A percentile compares a stretch with the other conserved stretches of the same genome.
Conservation (phyloP, 1,284 basidiomycete species). For the Ceratobasidium sp. region DNA sequence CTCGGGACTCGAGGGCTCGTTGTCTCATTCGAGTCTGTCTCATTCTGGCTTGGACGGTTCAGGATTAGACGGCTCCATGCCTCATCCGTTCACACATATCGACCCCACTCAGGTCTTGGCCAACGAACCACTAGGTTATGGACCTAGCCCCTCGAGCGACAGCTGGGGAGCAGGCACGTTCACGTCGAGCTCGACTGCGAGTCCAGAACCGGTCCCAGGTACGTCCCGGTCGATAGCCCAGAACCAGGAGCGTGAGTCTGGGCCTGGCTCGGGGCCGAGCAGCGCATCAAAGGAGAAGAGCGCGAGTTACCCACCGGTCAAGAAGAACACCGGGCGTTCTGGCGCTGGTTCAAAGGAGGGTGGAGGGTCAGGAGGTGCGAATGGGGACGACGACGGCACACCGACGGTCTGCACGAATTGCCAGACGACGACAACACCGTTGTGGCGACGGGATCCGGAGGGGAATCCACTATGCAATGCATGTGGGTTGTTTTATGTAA, state of each 20-base stretch:
- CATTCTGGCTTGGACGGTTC: not conserved
- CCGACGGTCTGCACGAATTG: slow-evolving; percentile 95
- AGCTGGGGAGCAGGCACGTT: slow-evolving; percentile 67
- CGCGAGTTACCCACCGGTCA: slow-evolving; percentile 5
- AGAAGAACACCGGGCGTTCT: not conserved
- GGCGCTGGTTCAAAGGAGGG: slow-evolving; percentile 52
- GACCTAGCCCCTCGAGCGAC: slow-evolving; percentile 81
- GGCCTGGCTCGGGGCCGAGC: slow-evolving; percentile 14
- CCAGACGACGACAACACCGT: slow-evolving; percentile 93
- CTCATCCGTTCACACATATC: slow-evolving; percentile 82
- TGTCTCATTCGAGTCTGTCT: slow-evolving; percentile 11
- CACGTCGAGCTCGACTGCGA: slow-evolving; percentile 75
- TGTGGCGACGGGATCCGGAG: slow-evolving; percentile 96
- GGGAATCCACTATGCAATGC: slow-evolving; percentile 95
- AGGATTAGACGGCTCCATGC: slow-evolving; percentile 54
- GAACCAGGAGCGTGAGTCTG: slow-evolving; percentile 12
- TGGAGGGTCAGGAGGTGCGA: slow-evolving; percentile 57
- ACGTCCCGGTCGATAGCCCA: slow-evolving; percentile 65
- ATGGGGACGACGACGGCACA: slow-evolving; percentile 72
- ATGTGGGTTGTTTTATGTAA: slow-evolving; percentile 90
- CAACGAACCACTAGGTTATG: slow-evolving; percentile 60
- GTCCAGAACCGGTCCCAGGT: slow-evolving; percentile 79
- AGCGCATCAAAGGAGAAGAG: slow-evolving; percentile 15
- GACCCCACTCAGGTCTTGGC: slow-evolving; percentile 88
- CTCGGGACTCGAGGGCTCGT: slow-evolving; percentile 11